Evolutionary conservation across 768 basidiomycete species (phyloP).

Genomic region (Vararia minispora): DNA sequence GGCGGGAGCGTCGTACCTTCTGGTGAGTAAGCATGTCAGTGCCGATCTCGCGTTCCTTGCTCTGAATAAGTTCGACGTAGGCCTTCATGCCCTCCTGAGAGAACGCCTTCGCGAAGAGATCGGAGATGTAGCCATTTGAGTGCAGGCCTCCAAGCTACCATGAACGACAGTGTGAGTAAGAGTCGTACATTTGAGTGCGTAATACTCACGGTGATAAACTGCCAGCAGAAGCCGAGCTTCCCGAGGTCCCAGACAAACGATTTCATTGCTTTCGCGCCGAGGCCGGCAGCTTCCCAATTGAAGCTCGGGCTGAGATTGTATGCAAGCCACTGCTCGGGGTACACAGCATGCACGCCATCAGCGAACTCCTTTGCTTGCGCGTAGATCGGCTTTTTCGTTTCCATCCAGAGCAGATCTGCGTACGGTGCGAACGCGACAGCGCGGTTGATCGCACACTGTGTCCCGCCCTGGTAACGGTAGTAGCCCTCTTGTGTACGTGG

Average conservation of each 20-base stretch:
- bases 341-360: constrained; percentile 68
- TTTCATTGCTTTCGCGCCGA: constrained; percentile 78
- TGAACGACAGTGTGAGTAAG: not conserved
- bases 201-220: constrained; percentile 88
- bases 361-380: constrained; percentile 90
- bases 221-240: constrained; percentile 95
- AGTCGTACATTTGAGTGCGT: too few relatives aligned
- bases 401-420: constrained; percentile 91
- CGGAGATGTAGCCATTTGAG: constrained; percentile 94
- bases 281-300: constrained; percentile 91
- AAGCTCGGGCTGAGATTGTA: constrained; percentile 94
- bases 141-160: constrained; percentile 87
- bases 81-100: constrained; percentile 98
- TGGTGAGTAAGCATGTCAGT: constrained; percentile 98
- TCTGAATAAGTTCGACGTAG: constrained; percentile 90
- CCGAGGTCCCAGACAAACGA: constrained; percentile 87
- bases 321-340: constrained; percentile 89
- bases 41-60: constrained; percentile 84
- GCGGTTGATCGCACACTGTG: constrained; percentile 87
- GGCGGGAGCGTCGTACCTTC: constrained; percentile 41
- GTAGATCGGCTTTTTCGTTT: constrained; percentile 91
- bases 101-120: constrained; percentile 80
- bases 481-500: constrained; percentile 93
- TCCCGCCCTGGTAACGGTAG: constrained; percentile 96
- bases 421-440: constrained; percentile 90